Conservation (phyloP, 2,329 filamentous ascomycete genomes). For the Ophiostoma pallidulum region DNA sequence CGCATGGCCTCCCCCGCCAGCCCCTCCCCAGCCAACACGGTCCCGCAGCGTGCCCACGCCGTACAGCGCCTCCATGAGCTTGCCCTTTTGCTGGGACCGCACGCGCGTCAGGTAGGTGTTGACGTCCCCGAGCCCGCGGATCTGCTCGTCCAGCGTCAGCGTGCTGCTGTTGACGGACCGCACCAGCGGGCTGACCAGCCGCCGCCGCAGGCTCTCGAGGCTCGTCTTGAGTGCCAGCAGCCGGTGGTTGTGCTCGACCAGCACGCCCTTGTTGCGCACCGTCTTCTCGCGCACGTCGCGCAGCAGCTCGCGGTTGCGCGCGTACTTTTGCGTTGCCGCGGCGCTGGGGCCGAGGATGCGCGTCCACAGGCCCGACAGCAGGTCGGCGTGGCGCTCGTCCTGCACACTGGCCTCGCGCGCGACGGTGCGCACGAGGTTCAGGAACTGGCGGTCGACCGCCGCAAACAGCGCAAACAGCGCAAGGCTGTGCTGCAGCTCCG, state of each 20-base stretch:
- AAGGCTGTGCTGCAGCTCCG: constrained; percentile 70
- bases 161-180: constrained; percentile 58
- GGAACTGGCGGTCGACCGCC: constrained; percentile 79
- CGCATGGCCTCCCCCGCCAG: not conserved
- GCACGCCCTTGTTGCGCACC: constrained; percentile 74
- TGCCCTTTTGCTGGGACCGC: constrained; percentile 69
- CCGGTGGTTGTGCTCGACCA: constrained; percentile 79
- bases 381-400: constrained; percentile 69
- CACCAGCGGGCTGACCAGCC: constrained; percentile 76
- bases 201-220: constrained; percentile 72
- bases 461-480: constrained; percentile 85
- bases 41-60: constrained; percentile 31
- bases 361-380: constrained; percentile 78
- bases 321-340: constrained; percentile 73
- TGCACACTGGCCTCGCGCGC: constrained; percentile 75
- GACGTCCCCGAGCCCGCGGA: constrained; percentile 70
- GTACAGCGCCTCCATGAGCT: constrained; percentile 72
- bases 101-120: constrained; percentile 68
- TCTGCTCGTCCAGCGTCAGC: constrained; percentile 74
- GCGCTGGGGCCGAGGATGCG: constrained; percentile 70
- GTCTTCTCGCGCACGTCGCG: constrained; percentile 72
- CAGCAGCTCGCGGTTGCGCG: constrained; percentile 77
- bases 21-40: not conserved
- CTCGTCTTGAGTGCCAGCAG: constrained; percentile 77
- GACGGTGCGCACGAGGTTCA: constrained; percentile 76